A percentile compares a stretch with the other conserved stretches of the same genome.
Conservation (phyloP, 257 asterid species). For the Cinchona pubescens region DNA sequence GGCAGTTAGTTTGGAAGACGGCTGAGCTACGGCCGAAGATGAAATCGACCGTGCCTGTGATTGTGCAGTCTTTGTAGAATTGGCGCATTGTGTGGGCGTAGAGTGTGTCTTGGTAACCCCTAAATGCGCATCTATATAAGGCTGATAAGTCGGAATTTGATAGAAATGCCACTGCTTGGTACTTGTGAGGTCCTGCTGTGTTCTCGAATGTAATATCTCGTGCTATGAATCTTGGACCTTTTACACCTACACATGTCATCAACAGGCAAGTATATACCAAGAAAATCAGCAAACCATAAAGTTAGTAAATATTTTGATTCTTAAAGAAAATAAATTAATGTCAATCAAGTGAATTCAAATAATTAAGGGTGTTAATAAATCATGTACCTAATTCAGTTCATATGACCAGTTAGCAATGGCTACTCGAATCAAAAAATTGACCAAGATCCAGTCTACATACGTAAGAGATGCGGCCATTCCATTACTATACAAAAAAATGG, state of each 20-base stretch:
- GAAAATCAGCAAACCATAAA: conserved; percentile 8
- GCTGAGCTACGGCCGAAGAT: conserved; percentile 59
- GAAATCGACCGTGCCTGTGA: no score
- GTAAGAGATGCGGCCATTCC: no score
- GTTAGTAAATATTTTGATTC: not conserved
- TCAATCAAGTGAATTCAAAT: not conserved
- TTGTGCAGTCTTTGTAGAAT: conserved; percentile 52
- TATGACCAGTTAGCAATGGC: no score
- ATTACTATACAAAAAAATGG: no score
- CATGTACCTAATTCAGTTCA: no score
- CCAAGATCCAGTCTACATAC: no score
- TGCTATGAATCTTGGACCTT: conserved; percentile 62
- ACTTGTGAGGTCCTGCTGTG: no score
- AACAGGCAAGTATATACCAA: not conserved
- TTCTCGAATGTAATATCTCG: conserved; percentile 59
- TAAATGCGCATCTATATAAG: conserved; percentile 45
- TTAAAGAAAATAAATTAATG: not conserved
- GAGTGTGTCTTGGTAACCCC: conserved; percentile 65
- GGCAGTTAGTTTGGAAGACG: conserved; percentile 63
- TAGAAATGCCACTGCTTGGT: conserved; percentile 66
- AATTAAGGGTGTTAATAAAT: no score
- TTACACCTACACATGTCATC: conserved; percentile 44
- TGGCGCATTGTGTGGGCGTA: conserved; percentile 63
- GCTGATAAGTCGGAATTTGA: conserved; percentile 59
- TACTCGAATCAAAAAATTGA: no score